Conservation (phyloP, 2,329 filamentous ascomycete genomes). For the Neonectria neomacrospora region DNA sequence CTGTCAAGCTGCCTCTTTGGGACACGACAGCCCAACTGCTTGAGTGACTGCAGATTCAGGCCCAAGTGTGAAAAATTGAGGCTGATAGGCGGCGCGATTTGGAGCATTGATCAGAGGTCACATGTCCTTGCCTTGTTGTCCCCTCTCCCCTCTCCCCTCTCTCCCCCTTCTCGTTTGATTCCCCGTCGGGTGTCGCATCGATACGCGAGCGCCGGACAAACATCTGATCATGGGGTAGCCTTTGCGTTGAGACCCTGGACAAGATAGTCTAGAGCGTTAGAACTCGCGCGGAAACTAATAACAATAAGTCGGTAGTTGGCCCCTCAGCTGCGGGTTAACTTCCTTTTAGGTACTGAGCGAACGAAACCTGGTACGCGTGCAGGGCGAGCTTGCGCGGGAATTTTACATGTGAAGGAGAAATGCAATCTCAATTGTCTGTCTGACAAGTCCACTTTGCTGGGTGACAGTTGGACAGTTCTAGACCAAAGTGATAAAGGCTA, state of each 20-base stretch:
- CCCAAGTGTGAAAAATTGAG: neutral
- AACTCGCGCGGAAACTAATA: neutral
- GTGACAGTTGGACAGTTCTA: slow-evolving; percentile 2
- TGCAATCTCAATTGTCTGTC: slow-evolving; percentile 10
- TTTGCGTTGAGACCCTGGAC: neutral
- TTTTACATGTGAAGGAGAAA: slow-evolving; percentile 19
- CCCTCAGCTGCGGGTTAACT: slow-evolving; percentile 2
- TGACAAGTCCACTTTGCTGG: neutral
- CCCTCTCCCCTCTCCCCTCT: neutral
- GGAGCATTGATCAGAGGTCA: slow-evolving; percentile 21
- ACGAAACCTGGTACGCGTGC: neutral
- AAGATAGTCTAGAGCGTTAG: neutral
- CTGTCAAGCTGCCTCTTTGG: slow-evolving; percentile 24
- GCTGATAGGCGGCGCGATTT: slow-evolving; percentile 10
- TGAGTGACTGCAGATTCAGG: slow-evolving; percentile 2
- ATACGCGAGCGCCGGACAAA: slow-evolving; percentile 15
- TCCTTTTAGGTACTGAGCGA: neutral
- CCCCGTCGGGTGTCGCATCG: slow-evolving; percentile 22
- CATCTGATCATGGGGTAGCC: slow-evolving; percentile 7
- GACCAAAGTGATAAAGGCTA: neutral
- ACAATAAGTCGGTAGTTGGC: neutral
- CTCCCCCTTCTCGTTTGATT: neutral
- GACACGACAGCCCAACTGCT: slow-evolving; percentile 10
- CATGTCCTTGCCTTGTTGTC: slow-evolving; percentile 5
- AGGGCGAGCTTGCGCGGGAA: neutral